A percentile compares a stretch with the other conserved stretches of the same genome.
Evolutionary conservation across 345 rosid species (phyloP).

Genomic region (Firmiana major): DNA sequence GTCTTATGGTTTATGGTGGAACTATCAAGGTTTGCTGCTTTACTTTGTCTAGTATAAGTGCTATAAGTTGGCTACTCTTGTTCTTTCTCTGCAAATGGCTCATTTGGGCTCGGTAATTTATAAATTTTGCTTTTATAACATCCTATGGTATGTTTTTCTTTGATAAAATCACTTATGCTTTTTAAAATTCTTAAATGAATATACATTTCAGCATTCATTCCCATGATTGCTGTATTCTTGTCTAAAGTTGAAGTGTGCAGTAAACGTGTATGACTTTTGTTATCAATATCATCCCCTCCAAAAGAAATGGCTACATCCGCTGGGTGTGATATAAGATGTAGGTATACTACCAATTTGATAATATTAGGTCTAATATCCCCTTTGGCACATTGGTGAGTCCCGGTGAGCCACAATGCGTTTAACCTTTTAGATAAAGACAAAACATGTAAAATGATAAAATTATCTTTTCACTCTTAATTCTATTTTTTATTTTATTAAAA

Average conservation of each 20-base stretch:
- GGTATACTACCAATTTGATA: neutral
- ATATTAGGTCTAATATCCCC: neutral
- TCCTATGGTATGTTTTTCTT: neutral
- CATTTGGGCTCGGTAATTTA: neutral
- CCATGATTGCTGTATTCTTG: neutral
- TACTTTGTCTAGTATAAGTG: neutral
- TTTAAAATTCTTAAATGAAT: neutral
- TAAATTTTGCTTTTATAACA: neutral
- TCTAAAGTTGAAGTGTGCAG: neutral
- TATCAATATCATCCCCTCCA: neutral
- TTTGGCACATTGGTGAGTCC: too few species aligned
- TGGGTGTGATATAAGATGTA: neutral
- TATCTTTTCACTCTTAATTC: too few species aligned
- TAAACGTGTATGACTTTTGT: neutral
- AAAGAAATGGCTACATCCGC: neutral
- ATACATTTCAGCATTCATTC: neutral
- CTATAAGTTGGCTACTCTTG: neutral
- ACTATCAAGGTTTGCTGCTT: slow-evolving; percentile 68
- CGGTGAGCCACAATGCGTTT: too few species aligned
- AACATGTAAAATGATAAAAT: too few species aligned
- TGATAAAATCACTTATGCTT: neutral
- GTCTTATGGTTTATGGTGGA: slow-evolving; percentile 97
- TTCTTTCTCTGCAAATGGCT: neutral
- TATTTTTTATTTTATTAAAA: too few species aligned
- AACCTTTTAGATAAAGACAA: too few species aligned